Base-by-base conservation (phyloP, 2,329 filamentous ascomycete genomes). In the Leptoxyphium fumago region DNA sequence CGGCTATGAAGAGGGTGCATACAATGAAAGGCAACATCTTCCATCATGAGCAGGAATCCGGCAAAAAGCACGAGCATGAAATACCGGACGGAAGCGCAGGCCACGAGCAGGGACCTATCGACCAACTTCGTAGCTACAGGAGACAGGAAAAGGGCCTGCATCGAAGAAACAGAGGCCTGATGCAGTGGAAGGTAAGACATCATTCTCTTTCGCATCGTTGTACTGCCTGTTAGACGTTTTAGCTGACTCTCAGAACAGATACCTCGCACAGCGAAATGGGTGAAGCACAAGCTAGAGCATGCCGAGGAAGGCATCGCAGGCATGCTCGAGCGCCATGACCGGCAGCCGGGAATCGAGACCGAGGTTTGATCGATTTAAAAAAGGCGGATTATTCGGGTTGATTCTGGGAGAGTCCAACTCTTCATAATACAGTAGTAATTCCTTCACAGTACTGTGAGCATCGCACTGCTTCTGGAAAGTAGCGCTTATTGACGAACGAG, bases 151-250 rank as follows among this genome's bases (percentile, higher is more conserved):
- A 72, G 59, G 69, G 74, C 47, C 62, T 82, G 49, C 78, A 84
- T 59, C 66, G 79, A 41, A 72, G 74, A 55, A 78, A 86, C 54
- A 64, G 78, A 17, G 82, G 82, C 0, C 56, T 82, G 36, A 86
- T 86, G 82, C 82, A 86, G 62, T 86, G 80, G 77, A 73, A 72
- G 55, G 57, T 55, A 45, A 49, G 55, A 29, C 30, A 17, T 40
- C 17, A 17, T 40, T 13, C 40, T 38, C 32, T 29, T 40, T 10
- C n/a, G 9, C 18, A 13, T 10, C 5, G 39, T 36, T n/a, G n/a
- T 26, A 14, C 2, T 30, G 34, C 30, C 4, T 9, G 40, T 10
- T 10, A 8, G 43, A 39, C 36, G 14, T 41, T 17, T 18, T 8
- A 17, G 15, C 29, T 42, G n/a, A 17, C 28, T 29, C 15, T 28